Evolutionary conservation across 148 eudicot species (phyloP), one percentile per base, ranked within the genome.

Genomic region (Agrostemma githago): DNA sequence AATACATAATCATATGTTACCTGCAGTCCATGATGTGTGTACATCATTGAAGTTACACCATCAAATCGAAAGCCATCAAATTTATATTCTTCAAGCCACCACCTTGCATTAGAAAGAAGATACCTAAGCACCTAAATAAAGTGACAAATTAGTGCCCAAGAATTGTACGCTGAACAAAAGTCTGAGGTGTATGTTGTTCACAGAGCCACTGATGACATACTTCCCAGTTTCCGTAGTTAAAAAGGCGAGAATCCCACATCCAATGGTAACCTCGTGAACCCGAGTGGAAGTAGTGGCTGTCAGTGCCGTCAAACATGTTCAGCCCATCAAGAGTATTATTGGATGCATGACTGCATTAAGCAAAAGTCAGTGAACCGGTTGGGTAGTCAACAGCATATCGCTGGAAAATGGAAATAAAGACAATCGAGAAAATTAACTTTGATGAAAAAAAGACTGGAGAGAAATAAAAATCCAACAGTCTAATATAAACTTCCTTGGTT

Each of bases 241-340:
- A 96, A 75, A 96, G 94, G 69, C 99, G 92, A 68, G 97, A 92
- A 80, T 96, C 99, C 99, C 99, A 96, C 96, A 96, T 90, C 97
- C 97, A 92, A 73, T 96, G 99, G 78, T 96, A 88, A 72, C 99
- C 99, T 20, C 91, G 89, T 42, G 92, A 10, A 68, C 99, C 99
- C 77, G 99, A 88, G 85, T 96, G 99, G 78, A 96, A 96, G 82
- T 96, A 96, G 83, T 91, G 92, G 79, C 90, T 82, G 84, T 96
- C 97, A 53, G 97, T 92, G 73, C 97, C 99, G 76, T 96, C 97
- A 84, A 96, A 92, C 97, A 90, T 90, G 86, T 96, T 92, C 72
- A 96, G 75, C 76, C 97, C 99, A 84, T 96, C 99, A 75, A 90
- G 82, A 6, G 87, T 85, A 72, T 96, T 96, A 71, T 85, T 96